Evolutionary conservation across 2,329 filamentous ascomycete species (phyloP), one percentile per base, ranked within the genome.

Genomic region (Epicoccum nigrum): DNA sequence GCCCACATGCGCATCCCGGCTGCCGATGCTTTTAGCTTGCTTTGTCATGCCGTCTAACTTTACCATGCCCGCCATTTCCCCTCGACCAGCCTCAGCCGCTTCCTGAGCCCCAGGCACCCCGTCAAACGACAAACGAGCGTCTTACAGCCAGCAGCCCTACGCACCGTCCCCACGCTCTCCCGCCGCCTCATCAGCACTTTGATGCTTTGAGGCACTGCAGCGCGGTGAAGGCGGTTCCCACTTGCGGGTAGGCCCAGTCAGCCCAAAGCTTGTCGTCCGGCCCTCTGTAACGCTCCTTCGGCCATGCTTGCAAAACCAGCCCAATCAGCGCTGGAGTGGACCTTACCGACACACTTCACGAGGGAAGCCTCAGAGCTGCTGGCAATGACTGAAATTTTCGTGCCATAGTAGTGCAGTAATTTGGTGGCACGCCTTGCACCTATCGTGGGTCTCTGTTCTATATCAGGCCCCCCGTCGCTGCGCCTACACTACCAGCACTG

Each of bases 181-280:
- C 59, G 61, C 56, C 45, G 61, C 61, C 58, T 58, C 63, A 64
- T 66, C 63, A 66, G 60, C 63, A 66, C 62, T 58, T 38, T 49
- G 51, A 62, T 66, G 23, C 23, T 48, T 48, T 9, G 30, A 33
- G 45, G 37, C 19, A 60, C 56, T 63, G 55, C 57, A 50, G 43
- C 55, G 58, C 57, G 58, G 60, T 64, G 62, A 59, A 43, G 38
- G 42, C 51, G 54, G 32, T 46, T 25, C 55, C 58, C 52, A 44
- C 38, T 54, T 30, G 45, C 54, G 55, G 51, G 51, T 56, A 54
- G 48, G 35, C 49, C 37, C 50, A 54, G 48, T 38, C 58, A 63
- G 62, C 63, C 61, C 49, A 60, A 62, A 64, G 63, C 63, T 65
- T 65, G 57, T 57, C 53, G 23, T 17, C 21, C 19, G 25, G 37